Evolutionary conservation across 768 basidiomycete species (phyloP), one percentile per base, ranked within the genome.

Genomic region (Baorangia bicolor): DNA sequence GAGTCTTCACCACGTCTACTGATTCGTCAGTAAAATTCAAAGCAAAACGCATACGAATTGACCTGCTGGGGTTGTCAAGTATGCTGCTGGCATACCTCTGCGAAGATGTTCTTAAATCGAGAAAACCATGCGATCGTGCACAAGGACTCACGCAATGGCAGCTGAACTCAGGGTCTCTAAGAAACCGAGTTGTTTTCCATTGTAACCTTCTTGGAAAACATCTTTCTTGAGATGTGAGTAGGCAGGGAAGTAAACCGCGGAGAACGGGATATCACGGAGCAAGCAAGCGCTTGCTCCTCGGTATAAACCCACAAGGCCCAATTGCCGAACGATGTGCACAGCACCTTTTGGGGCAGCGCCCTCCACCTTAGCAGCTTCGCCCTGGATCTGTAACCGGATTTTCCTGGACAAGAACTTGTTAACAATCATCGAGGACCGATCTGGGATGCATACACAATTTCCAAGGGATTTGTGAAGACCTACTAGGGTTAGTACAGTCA

Each of bases 51-150:
- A 60, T 56, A 20, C 43, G 51, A 52, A 60, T 77, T 65, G 61
- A 91, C 92, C 92, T 64, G 90, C 90, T 39, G 94, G 93, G 10
- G 93, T 95, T 31, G 92, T 92, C 59, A 96, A 75, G 73, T 94
- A 95, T 37, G 94, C 94, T 41, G 95, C 94, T 52, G 96, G 96
- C 94, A 98, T 98, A 59, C 97, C 97, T 62, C 95, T 96, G 61
- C 69, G 21, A 25, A 62, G 59, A 53, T 53, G 57, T 58, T 57
- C 61, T 72, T 63, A 75, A 70, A 64, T 69, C 52, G 57, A 60
- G 37, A 45, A 30, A 42, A 23, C 21, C 49, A 57, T 59, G 57
- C 62, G 52, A 57, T 60, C 44, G 11, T 50, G 34, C 53, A 58
- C 57, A 41, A 33, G 25, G 40, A 82, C 89, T 68, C 72, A 94